Percentiles rank a stretch among this genome's conserved stretches.
Evolutionary conservation across 306 rosid species (phyloP).

Genomic region (Cucurbita argyrosperma): DNA sequence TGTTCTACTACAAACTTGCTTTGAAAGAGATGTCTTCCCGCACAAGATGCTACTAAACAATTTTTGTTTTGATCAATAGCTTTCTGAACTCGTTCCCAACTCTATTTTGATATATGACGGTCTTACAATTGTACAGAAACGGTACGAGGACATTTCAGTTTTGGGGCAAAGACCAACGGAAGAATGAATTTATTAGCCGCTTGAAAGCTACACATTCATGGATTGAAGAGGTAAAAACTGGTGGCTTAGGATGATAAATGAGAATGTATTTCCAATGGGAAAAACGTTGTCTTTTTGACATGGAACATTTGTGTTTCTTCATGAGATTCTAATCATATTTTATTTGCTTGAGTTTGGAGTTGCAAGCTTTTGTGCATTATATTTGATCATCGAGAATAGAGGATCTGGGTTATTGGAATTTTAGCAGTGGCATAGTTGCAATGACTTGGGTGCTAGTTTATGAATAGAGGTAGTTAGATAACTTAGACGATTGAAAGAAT

Average conservation of each 20-base stretch:
- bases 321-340: neutral
- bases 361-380: neutral
- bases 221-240: neutral
- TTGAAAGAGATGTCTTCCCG: neutral
- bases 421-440: neutral
- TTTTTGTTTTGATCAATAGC: neutral
- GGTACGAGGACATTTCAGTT: slow-evolving; percentile 41
- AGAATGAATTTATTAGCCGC: slow-evolving; percentile 12
- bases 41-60: neutral
- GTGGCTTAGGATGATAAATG: neutral
- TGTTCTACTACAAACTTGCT: neutral
- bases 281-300: neutral
- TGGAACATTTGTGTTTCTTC: slow-evolving; percentile 1
- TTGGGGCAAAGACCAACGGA: slow-evolving; percentile 47
- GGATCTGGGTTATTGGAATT: neutral
- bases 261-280: neutral
- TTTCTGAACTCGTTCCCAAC: neutral
- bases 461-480: neutral
- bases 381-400: neutral
- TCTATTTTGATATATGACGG: neutral
- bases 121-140: slow-evolving; percentile 28
- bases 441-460: neutral
- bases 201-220: neutral
- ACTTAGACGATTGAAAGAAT: neutral
- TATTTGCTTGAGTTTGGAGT: neutral